phyloP scores from a whole-genome alignment of 2,329 filamentous ascomycete genomes.

The Fusarium tanahbumbuense region DNA sequence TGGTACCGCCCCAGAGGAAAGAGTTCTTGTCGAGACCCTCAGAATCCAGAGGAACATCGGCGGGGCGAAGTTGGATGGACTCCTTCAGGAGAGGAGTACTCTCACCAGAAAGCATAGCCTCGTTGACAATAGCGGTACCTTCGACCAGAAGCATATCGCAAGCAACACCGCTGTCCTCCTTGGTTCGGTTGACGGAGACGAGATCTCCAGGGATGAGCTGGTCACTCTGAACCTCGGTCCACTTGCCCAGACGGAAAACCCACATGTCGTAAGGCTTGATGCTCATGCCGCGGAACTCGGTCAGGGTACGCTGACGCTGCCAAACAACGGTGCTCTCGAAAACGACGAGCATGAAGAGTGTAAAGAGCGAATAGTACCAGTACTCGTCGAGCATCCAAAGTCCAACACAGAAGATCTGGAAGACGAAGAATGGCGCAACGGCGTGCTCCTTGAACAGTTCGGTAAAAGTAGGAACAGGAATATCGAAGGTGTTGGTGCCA shows the following conservation, averaged over 20 bases:
- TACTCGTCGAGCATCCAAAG: constrained; percentile 99
- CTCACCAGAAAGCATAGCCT: constrained; percentile 98
- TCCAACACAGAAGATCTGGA: constrained; percentile 98
- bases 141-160: constrained; percentile 97
- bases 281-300: constrained; percentile 98
- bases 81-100: constrained; percentile 97
- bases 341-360: constrained; percentile 95
- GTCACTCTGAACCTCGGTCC: constrained; percentile 90
- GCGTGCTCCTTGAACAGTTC: constrained; percentile 99
- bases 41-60: constrained; percentile 81
- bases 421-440: constrained; percentile 98
- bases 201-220: constrained; percentile 93
- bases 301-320: constrained; percentile 96
- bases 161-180: constrained; percentile 95
- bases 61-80: constrained; percentile 89
- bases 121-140: constrained; percentile 96
- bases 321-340: constrained; percentile 99
- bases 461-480: constrained; percentile 93
- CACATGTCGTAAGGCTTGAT: constrained; percentile 98
- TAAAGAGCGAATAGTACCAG: constrained; percentile 99
- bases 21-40: constrained; percentile 97
- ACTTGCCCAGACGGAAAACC: constrained; percentile 88
- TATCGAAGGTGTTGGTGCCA: constrained; percentile 95
- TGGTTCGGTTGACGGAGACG: constrained; percentile 90
- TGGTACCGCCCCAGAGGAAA: constrained; percentile 96